Percentiles rank a stretch among this genome's conserved stretches.
Conservation (phyloP, 2,329 filamentous ascomycete genomes). For the Talaromyces sp. region DNA sequence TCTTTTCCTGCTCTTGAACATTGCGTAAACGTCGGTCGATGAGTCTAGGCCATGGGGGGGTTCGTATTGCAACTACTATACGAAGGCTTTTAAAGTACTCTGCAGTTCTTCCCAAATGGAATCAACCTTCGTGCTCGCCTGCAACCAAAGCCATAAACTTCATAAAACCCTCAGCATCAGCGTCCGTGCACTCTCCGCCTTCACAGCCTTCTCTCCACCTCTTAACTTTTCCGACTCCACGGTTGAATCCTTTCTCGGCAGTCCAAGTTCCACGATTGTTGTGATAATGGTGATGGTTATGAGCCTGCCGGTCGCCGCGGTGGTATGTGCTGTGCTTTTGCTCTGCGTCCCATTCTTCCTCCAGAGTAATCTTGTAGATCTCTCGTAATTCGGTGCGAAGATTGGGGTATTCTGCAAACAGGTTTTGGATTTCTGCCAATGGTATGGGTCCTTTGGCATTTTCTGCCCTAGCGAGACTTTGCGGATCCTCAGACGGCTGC, state of each 20-base stretch:
- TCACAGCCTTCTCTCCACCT: slow-evolving; percentile 40
- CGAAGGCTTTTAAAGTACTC: not conserved
- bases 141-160: slow-evolving; percentile 38
- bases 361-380: slow-evolving; percentile 44
- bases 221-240: slow-evolving; percentile 41
- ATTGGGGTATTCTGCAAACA: slow-evolving; percentile 40
- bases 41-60: not conserved
- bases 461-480: slow-evolving; percentile 11
- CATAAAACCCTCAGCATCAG: slow-evolving; percentile 38
- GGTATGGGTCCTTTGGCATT: slow-evolving; percentile 23
- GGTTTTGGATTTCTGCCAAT: slow-evolving; percentile 36
- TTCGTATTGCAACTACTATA: not conserved
- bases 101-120: not conserved
- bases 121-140: slow-evolving; percentile 18
- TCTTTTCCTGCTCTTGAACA: not conserved
- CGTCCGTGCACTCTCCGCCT: slow-evolving; percentile 33
- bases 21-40: not conserved
- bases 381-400: slow-evolving; percentile 42
- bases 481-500: not conserved
- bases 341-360: slow-evolving; percentile 42
- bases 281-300: slow-evolving; percentile 26
- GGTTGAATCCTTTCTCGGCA: slow-evolving; percentile 44
- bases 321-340: slow-evolving; percentile 19
- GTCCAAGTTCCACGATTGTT: slow-evolving; percentile 38
- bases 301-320: slow-evolving; percentile 17